phyloP scores from a whole-genome alignment of 768 basidiomycete species.

The Trametes cubensis region DNA sequence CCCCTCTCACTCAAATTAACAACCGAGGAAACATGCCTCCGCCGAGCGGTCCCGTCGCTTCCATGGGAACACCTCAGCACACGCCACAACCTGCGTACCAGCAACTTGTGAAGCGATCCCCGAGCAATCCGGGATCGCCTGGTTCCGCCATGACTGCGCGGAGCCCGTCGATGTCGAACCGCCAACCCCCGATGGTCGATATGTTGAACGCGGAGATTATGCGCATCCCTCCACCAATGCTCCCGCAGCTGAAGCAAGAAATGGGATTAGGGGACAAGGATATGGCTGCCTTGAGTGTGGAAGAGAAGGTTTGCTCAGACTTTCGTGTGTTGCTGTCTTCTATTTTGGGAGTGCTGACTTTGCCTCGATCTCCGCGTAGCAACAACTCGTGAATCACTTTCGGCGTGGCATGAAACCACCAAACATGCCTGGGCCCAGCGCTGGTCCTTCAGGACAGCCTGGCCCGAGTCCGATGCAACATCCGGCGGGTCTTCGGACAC shows the following conservation, averaged over 20 bases:
- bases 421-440: conserved; percentile 14
- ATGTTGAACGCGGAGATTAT: conserved; percentile 46
- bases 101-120: conserved; percentile 50
- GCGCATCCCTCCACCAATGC: conserved; percentile 38
- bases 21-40: conserved; percentile 47
- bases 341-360: conserved; percentile 3
- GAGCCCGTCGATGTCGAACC: conserved; percentile 59
- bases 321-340: conserved; percentile 8
- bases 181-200: conserved; percentile 41
- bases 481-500: conserved; percentile 39
- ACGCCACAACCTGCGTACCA: conserved; percentile 48
- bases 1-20: conserved; percentile 49
- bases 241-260: conserved; percentile 46
- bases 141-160: conserved; percentile 50
- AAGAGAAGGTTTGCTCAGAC: conserved; percentile 58
- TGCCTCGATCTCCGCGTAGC: conserved; percentile 13
- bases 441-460: conserved; percentile 30
- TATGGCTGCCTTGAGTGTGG: conserved; percentile 40
- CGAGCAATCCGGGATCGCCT: conserved; percentile 62
- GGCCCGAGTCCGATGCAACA: conserved; percentile 40
- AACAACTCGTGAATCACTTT: conserved; percentile 20
- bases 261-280: conserved; percentile 52
- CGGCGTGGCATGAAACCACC: conserved; percentile 17
- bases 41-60: conserved; percentile 43
- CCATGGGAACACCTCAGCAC: conserved; percentile 42